Evolutionary conservation across 352 stramenopile genomes (phyloP).

Genomic region (Achlya hypogyna): DNA sequence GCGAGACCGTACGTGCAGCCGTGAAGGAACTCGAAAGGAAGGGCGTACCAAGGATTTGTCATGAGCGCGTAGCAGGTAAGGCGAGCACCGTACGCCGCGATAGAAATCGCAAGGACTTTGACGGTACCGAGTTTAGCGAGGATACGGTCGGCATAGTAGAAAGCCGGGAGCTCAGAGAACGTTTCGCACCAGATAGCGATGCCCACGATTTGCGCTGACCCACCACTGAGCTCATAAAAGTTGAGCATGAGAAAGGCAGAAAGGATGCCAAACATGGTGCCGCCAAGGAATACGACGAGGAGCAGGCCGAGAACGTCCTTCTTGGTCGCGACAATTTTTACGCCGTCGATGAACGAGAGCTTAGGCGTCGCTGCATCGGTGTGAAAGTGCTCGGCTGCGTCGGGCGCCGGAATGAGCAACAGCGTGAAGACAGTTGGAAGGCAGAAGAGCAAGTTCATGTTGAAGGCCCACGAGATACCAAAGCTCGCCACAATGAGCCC

Average conservation of each 20-base stretch:
- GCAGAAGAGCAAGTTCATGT: constrained; percentile 40
- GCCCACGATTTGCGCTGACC: constrained; percentile 51
- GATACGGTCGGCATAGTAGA: constrained; percentile 66
- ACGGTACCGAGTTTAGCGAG: constrained; percentile 48
- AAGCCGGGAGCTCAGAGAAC: constrained; percentile 58
- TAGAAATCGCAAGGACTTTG: constrained; percentile 39
- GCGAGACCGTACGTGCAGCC: constrained; percentile 58
- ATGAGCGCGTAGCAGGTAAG: constrained; percentile 57
- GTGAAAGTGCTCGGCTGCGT: background rate
- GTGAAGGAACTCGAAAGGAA: constrained; percentile 59
- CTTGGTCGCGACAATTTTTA: constrained; percentile 15
- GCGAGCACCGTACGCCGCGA: constrained; percentile 47
- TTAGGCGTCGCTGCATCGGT: background rate
- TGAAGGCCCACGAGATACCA: constrained; percentile 71
- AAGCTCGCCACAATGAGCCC: constrained; percentile 47
- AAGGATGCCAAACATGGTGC: constrained; percentile 49
- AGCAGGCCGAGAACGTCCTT: constrained; percentile 55
- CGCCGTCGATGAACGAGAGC: background rate
- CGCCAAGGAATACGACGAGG: constrained; percentile 49
- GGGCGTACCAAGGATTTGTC: constrained; percentile 46
- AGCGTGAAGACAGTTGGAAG: constrained; percentile 15
- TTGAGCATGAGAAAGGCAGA: constrained; percentile 65
- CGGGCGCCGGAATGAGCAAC: constrained; percentile 13
- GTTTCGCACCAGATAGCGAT: constrained; percentile 62
- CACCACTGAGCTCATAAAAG: constrained; percentile 58